Evolutionary conservation across 225 moss, liverwort and hornwort species (phyloP).

Genomic region (Marchantia polymorpha): DNA sequence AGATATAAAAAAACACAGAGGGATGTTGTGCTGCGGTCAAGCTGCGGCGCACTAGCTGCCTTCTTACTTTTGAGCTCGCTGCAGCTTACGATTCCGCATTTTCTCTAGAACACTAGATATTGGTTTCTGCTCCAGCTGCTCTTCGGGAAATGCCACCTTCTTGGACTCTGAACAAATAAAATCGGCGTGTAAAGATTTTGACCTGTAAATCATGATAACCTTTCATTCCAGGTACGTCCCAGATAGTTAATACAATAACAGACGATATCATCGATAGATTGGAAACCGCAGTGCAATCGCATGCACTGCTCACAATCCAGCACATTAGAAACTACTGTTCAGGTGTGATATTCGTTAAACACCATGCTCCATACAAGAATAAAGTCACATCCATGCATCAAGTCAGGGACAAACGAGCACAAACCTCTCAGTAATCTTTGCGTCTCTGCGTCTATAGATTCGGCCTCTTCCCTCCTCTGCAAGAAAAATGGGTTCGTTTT

Average conservation of each 20-base stretch:
- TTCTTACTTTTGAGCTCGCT: slow-evolving; percentile 30
- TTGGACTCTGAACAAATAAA: slow-evolving; percentile 32
- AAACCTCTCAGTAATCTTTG: slow-evolving; percentile 40
- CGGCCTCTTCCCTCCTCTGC: slow-evolving; percentile 30
- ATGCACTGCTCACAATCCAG: no score
- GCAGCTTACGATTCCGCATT: slow-evolving; percentile 41
- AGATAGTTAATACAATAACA: no score
- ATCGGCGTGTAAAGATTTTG: neutral
- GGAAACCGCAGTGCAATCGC: no score
- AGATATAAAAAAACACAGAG: neutral
- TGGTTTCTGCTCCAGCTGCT: slow-evolving; percentile 19
- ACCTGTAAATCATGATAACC: neutral
- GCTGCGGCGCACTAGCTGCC: no score
- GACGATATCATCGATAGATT: no score
- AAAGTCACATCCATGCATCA: neutral
- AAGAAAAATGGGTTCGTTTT: neutral
- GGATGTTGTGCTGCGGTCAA: neutral
- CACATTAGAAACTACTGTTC: no score
- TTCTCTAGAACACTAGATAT: slow-evolving; percentile 44
- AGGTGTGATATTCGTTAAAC: no score
- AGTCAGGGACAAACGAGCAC: neutral
- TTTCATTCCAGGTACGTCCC: no score
- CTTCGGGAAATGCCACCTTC: slow-evolving; percentile 27
- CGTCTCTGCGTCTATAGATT: slow-evolving; percentile 32
- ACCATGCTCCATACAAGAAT: no score